Percentiles rank a stretch among this genome's conserved stretches.
Conservation (phyloP, 1,284 basidiomycete genomes). For the Anthracocystis setariae region DNA sequence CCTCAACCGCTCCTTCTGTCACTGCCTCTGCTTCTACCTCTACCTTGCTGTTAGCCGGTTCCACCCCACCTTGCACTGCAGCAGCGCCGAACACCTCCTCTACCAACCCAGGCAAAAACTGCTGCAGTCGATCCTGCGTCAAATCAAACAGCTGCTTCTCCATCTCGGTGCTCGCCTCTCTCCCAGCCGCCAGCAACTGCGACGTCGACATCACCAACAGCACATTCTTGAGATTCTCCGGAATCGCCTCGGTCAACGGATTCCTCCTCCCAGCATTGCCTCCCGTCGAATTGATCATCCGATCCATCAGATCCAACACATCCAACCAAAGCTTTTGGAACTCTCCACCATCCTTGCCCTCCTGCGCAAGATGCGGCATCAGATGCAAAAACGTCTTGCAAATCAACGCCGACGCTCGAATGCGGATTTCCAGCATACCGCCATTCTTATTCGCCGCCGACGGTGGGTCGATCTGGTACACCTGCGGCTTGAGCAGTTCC, state of each 20-base stretch:
- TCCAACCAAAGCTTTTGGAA: slow-evolving; percentile 86
- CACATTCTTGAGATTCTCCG: slow-evolving; percentile 96
- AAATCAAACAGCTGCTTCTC: slow-evolving; percentile 45
- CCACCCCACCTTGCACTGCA: too few species aligned
- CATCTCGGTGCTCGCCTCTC: slow-evolving; percentile 2
- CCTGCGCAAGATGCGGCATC: slow-evolving; percentile 71
- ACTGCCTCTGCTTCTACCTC: too few species aligned
- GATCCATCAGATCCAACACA: slow-evolving; percentile 88
- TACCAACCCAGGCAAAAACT: slow-evolving; percentile 55
- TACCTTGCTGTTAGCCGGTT: too few species aligned
- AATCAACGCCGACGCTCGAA: slow-evolving; percentile 84
- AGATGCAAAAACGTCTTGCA: slow-evolving; percentile 97
- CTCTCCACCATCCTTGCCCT: slow-evolving; percentile 68
- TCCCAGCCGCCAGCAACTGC: slow-evolving; percentile 72
- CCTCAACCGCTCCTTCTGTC: too few species aligned
- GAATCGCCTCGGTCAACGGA: slow-evolving; percentile 81
- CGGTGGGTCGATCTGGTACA: slow-evolving; percentile 79
- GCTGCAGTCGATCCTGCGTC: slow-evolving; percentile 46
- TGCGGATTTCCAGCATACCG: slow-evolving; percentile 85
- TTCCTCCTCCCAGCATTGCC: slow-evolving; percentile 35
- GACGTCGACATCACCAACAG: slow-evolving; percentile 94
- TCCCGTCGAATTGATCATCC: slow-evolving; percentile 78
- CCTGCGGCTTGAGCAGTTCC: slow-evolving; percentile 86
- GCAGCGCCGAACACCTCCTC: slow-evolving; percentile 49
- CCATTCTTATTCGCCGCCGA: slow-evolving; percentile 60